Base-by-base conservation (phyloP, 176 grass and related monocot genomes). In the Olyra latifolia region DNA sequence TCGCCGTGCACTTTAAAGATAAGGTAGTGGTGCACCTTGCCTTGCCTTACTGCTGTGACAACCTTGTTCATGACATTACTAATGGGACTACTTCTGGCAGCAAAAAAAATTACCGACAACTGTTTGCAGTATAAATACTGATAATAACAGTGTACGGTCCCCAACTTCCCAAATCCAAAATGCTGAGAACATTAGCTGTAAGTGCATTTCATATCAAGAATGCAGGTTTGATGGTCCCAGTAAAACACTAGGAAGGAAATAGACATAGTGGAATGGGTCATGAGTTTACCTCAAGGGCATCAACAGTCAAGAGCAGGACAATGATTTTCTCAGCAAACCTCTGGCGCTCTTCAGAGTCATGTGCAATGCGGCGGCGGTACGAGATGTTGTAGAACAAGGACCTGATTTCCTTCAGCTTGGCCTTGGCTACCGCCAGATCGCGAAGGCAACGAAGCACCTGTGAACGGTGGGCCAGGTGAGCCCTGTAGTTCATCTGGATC, bases 321-420 rank as follows among this genome's bases (percentile, higher is more conserved):
- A 94, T 88, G 50, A 97, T 94, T 74, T 92, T 97, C 91, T 97
- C 89, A 15, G 85, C 74, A 61, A 97, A 97, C 82, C 87, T 92
- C 20, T 94, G 91, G 71, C 41, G 82, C 61, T 97, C 94, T 11
- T 89, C 91, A 0, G 53, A 65, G 80, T 94, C 80, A 44, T 78
- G 79, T 1, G 72, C 77, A 1, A 92, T 40, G 17, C 68, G 78
- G 20, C 58, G 89, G 39, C 91, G 83, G 72, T 97, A 97, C 19
- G 82, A 80, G 78, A 94, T 88, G 82, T 90, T 97, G 10, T 82
- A 88, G 85, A 97, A 97, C 19, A 90, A 60, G 62, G 89, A 75
- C 55, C 91, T 80, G 72, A 97, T 86, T 61, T 94, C 94, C 82
- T 97, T 94, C 62, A 97, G 87, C 79, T 91, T 94, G 39, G 85